These are phyloP conservation scores for Cladosporium colombiae DNA, from an alignment of 2,329 filamentous ascomycete genomes.

Conservation along the genomic window DNA sequence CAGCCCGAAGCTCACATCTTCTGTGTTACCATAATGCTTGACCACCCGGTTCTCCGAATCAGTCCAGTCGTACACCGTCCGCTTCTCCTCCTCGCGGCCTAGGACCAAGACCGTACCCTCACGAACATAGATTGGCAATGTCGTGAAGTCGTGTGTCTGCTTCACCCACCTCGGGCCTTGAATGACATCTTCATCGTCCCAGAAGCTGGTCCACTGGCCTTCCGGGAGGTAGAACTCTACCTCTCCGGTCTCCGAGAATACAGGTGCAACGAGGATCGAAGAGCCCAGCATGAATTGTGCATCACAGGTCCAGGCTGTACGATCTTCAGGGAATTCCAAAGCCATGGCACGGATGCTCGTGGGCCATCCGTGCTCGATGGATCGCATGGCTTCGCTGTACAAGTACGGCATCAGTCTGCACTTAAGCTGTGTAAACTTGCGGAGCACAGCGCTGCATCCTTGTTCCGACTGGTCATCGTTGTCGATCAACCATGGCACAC, in stretches of 20 bases:
- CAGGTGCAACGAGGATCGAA: constrained; percentile 62
- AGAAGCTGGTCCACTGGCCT: constrained; percentile 55
- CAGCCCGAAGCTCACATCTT: constrained; percentile 38
- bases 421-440: constrained; percentile 56
- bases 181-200: constrained; percentile 42
- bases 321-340: constrained; percentile 70
- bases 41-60: constrained; percentile 37
- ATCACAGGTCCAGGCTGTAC: constrained; percentile 67
- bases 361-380: constrained; percentile 57
- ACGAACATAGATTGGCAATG: constrained; percentile 44
- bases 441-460: constrained; percentile 56
- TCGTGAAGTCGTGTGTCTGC: constrained; percentile 43
- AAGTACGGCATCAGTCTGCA: constrained; percentile 61
- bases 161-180: constrained; percentile 48
- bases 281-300: constrained; percentile 74
- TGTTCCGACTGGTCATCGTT: constrained; percentile 55
- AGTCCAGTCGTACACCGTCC: constrained; percentile 43
- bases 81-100: constrained; percentile 41
- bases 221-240: constrained; percentile 66
- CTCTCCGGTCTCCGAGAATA: constrained; percentile 63
- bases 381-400: constrained; percentile 53
- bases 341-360: constrained; percentile 64
- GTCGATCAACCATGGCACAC: constrained; percentile 74
- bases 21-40: constrained; percentile 40
- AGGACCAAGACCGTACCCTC: constrained; percentile 44